Evolutionary conservation across 495 filamentous ascomycete genomes (phyloP).

Genomic region (Xylaria telfairii): DNA sequence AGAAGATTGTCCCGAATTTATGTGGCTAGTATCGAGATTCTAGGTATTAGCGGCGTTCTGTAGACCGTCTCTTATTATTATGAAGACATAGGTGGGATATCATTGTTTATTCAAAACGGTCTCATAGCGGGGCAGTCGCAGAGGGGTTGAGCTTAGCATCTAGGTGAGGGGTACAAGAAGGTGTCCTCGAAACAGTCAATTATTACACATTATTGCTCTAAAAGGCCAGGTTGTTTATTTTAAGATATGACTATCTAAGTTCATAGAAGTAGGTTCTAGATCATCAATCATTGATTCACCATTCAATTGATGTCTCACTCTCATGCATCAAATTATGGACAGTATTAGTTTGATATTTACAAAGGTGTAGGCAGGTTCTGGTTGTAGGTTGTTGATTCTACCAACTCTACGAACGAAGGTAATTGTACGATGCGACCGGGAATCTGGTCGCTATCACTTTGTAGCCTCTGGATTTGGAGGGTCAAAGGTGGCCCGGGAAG

Average conservation of each 20-base stretch:
- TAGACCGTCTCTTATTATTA: no score
- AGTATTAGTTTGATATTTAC: no score
- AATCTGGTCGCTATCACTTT: background rate
- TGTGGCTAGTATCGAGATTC: background rate
- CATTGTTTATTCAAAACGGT: background rate
- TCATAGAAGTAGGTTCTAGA: no score
- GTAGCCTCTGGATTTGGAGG: background rate
- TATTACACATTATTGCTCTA: no score
- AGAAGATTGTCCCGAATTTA: slow-evolving; percentile 11
- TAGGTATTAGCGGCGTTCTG: background rate
- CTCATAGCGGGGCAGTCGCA: background rate
- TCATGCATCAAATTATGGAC: no score
- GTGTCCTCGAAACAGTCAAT: no score
- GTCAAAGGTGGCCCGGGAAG: background rate
- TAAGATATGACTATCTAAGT: no score
- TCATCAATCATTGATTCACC: no score
- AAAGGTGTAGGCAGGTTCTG: background rate
- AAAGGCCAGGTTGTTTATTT: no score
- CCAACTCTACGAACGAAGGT: background rate
- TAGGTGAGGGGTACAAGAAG: background rate
- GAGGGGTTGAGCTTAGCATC: background rate
- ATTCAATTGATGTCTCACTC: no score
- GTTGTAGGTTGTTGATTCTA: background rate
- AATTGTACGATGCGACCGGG: background rate
- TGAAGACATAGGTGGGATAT: background rate